Evolutionary conservation across 116 monocot species (phyloP).

Genomic region (Phalaenopsis hybrid): DNA sequence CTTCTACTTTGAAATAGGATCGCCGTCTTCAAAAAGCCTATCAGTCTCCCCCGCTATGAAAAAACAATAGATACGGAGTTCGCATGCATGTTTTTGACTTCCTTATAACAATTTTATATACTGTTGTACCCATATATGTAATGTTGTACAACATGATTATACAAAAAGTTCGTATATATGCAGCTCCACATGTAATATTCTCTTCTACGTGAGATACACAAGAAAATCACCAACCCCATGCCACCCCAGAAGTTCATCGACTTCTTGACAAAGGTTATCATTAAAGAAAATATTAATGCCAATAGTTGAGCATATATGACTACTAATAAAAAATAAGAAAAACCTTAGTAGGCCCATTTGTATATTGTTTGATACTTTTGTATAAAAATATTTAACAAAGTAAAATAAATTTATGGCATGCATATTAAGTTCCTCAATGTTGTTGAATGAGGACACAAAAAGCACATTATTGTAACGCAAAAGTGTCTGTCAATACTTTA

Average conservation of each 20-base stretch:
- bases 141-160: too few species aligned
- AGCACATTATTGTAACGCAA: not conserved
- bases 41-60: too few species aligned
- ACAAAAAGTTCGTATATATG: too few species aligned
- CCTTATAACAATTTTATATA: too few species aligned
- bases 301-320: not conserved
- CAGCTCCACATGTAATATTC: too few species aligned
- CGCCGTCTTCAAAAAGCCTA: too few species aligned
- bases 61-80: too few species aligned
- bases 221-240: too few species aligned
- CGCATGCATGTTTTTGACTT: too few species aligned
- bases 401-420: not conserved
- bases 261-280: constrained; percentile 18
- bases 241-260: constrained; percentile 5
- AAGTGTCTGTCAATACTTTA: not conserved
- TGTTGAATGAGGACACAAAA: not conserved
- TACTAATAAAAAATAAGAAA: not conserved
- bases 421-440: not conserved
- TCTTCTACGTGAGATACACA: too few species aligned
- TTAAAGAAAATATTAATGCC: not conserved
- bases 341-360: not conserved
- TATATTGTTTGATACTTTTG: not conserved
- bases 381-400: not conserved
- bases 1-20: too few species aligned
- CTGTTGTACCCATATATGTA: too few species aligned